phyloP scores from a whole-genome alignment of 1,284 basidiomycete species.

The Ganoderma leucocontextum region DNA sequence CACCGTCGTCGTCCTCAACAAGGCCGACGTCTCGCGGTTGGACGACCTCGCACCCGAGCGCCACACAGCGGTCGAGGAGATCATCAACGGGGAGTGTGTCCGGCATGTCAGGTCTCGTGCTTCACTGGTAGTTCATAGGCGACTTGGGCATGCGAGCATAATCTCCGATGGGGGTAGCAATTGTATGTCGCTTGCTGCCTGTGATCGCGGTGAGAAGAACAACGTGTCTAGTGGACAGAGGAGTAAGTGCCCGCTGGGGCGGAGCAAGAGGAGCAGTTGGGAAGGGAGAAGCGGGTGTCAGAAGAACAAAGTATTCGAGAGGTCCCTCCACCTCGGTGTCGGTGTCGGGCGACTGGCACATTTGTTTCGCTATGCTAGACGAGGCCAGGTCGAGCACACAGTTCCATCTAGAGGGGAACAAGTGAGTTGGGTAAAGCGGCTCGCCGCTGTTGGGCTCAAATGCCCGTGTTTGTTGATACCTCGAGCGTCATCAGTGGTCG shows the following conservation, averaged over 20 bases:
- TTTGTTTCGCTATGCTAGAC: constrained; percentile 24
- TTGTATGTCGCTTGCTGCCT: constrained; percentile 66
- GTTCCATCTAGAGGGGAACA: constrained; percentile 88
- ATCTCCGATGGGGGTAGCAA: constrained; percentile 40
- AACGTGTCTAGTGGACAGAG: constrained; percentile 40
- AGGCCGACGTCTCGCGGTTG: constrained; percentile 89
- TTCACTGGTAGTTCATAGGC: constrained; percentile 66
- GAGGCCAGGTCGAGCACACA: constrained; percentile 81
- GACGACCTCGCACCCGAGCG: constrained; percentile 82
- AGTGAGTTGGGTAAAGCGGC: constrained; percentile 65
- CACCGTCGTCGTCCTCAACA: constrained; percentile 93
- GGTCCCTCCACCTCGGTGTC: constrained; percentile 25
- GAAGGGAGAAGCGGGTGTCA: constrained; percentile 80
- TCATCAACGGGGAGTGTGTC: constrained; percentile 78
- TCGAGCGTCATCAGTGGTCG: no score
- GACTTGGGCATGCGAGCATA: constrained; percentile 38
- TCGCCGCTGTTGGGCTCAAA: constrained; percentile 30
- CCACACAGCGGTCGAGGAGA: constrained; percentile 84
- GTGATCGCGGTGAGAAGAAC: constrained; percentile 49
- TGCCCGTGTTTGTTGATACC: no score
- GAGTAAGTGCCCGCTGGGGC: constrained; percentile 21
- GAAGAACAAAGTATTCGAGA: constrained; percentile 59
- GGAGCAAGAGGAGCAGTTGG: constrained; percentile 46
- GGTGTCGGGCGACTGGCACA: constrained; percentile 14
- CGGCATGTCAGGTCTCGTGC: constrained; percentile 87